phyloP scores from a whole-genome alignment of 1,139 yeast species.

The Saccharomyces uvarum region DNA sequence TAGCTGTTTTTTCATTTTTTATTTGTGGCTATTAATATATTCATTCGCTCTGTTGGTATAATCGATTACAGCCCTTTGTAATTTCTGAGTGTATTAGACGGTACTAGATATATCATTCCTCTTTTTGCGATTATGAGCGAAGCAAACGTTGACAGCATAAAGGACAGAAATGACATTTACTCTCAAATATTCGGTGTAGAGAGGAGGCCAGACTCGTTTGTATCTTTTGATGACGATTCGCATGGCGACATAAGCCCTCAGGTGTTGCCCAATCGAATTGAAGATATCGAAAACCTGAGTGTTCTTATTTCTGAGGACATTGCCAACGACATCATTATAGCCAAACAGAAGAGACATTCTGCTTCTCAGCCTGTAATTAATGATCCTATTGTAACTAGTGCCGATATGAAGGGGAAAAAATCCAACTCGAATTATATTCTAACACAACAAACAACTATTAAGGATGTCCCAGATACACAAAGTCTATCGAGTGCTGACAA shows the following conservation, averaged over 20 bases:
- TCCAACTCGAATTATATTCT: slow-evolving; percentile 11
- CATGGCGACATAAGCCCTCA: background rate
- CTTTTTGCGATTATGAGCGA: background rate
- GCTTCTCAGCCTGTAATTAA: background rate
- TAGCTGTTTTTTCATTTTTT: background rate
- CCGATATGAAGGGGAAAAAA: background rate
- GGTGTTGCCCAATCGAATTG: slow-evolving; percentile 21
- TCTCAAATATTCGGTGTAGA: slow-evolving; percentile 26
- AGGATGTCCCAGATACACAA: slow-evolving; percentile 27
- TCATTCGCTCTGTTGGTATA: background rate
- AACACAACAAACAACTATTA: slow-evolving; percentile 20
- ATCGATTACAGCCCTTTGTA: background rate
- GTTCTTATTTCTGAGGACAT: slow-evolving; percentile 17
- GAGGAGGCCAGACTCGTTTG: slow-evolving; percentile 18
- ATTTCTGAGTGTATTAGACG: background rate
- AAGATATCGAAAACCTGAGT: slow-evolving; percentile 17
- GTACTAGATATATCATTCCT: background rate
- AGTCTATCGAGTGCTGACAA: slow-evolving; percentile 25
- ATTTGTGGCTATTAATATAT: background rate
- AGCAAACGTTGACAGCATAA: background rate
- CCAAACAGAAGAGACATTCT: background rate
- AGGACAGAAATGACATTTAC: slow-evolving; percentile 14
- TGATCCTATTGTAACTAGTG: background rate
- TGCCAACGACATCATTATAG: slow-evolving; percentile 14
- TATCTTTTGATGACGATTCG: background rate